phyloP scores from a whole-genome alignment of 345 rosid genomes.

The Rhodamnia rubescens region DNA sequence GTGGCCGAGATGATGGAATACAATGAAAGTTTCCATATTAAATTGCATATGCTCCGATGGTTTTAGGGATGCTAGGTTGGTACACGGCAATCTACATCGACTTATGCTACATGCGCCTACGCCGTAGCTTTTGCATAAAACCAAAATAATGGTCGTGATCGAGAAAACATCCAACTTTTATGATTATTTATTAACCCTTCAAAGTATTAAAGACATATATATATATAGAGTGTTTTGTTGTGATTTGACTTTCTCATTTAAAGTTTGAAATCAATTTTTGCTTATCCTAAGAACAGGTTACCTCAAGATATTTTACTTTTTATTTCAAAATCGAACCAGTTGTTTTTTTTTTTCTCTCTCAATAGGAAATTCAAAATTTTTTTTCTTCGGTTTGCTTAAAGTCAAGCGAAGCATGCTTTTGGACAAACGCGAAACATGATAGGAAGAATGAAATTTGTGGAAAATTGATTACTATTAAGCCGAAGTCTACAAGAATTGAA shows the following conservation, averaged over 20 bases:
- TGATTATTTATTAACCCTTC: background rate
- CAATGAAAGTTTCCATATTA: too few relatives aligned
- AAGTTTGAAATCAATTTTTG: background rate
- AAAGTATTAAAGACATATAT: background rate
- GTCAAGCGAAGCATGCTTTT: background rate
- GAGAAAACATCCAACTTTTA: background rate
- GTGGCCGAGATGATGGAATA: too few relatives aligned
- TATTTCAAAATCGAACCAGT: background rate
- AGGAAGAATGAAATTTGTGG: background rate
- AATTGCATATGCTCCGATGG: too few relatives aligned
- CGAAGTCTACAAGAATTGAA: background rate
- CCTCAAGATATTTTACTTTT: background rate
- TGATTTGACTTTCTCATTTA: background rate
- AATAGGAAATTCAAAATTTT: background rate
- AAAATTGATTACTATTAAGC: background rate
- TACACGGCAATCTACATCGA: background rate
- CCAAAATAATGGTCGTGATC: background rate
- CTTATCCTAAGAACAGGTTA: background rate
- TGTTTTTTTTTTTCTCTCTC: too few relatives aligned
- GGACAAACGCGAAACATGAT: background rate
- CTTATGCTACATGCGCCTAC: background rate
- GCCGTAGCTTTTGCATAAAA: fast-evolving
- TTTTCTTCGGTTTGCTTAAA: background rate
- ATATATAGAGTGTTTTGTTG: background rate
- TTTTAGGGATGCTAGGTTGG: too few relatives aligned